Percentiles rank a stretch among this genome's conserved stretches.
These are phyloP conservation scores for Ramichloridium luteum DNA, from an alignment of 2,329 filamentous ascomycete genomes.

Conservation along the genomic window DNA sequence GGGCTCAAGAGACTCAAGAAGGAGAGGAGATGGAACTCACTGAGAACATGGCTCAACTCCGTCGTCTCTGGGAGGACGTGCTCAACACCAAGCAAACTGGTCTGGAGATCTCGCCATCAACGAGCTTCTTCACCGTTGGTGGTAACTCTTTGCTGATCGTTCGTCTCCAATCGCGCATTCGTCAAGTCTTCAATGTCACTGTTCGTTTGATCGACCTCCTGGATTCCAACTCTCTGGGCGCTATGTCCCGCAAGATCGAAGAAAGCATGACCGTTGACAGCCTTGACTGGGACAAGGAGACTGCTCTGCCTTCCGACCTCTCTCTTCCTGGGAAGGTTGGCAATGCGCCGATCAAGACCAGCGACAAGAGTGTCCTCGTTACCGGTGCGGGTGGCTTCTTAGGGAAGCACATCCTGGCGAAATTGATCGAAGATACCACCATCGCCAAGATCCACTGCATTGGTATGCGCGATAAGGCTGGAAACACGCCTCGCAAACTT, in stretches of 20 bases:
- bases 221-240: not conserved
- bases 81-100: too few species aligned
- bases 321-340: not conserved
- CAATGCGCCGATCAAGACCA: not conserved
- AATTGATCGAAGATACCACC: constrained; percentile 22
- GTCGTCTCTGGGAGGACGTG: not conserved
- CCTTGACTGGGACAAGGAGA: constrained; percentile 34
- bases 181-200: constrained; percentile 8
- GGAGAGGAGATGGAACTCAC: not conserved
- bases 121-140: constrained; percentile 4
- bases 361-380: constrained; percentile 17
- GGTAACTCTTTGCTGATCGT: constrained; percentile 4
- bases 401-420: constrained; percentile 27
- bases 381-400: constrained; percentile 35
- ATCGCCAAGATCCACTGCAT: constrained; percentile 34
- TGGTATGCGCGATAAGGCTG: not conserved
- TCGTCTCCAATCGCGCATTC: constrained; percentile 1
- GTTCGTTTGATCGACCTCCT: not conserved
- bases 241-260: not conserved
- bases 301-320: constrained; percentile 7
- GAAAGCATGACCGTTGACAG: constrained; percentile 1
- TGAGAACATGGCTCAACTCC: not conserved
- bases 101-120: not conserved
- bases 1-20: not conserved
- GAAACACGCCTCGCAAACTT: not conserved